Percentiles rank a stretch among this genome's conserved stretches.
phyloP scores from a whole-genome alignment of 176 grass and related monocot genomes.

The Tuctoria greenei region DNA sequence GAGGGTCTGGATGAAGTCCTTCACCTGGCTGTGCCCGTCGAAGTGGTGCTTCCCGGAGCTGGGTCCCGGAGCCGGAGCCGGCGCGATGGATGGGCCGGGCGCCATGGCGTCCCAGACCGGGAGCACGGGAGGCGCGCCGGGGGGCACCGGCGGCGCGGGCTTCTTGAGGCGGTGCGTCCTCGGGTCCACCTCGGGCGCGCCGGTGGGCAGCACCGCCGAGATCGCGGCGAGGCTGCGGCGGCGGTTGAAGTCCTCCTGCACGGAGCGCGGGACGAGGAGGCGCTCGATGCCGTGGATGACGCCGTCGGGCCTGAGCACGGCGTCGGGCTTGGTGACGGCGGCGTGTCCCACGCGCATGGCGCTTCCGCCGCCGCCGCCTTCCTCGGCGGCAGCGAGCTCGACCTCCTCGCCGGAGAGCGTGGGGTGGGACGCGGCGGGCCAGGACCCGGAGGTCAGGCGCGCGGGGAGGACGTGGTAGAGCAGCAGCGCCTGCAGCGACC shows the following conservation, averaged over 20 bases:
- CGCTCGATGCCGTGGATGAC: slow-evolving; percentile 93
- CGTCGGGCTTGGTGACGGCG: slow-evolving; percentile 61
- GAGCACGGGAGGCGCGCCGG: slow-evolving; percentile 62
- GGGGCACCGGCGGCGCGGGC: slow-evolving; percentile 51
- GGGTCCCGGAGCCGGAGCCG: slow-evolving; percentile 43
- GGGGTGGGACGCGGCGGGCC: slow-evolving; percentile 19
- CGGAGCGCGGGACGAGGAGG: slow-evolving; percentile 76
- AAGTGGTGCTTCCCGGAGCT: slow-evolving; percentile 65
- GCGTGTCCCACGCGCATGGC: slow-evolving; percentile 36
- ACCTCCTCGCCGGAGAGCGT: slow-evolving; percentile 71
- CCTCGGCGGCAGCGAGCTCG: slow-evolving; percentile 36
- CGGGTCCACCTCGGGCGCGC: slow-evolving; percentile 77
- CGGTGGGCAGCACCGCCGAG: slow-evolving; percentile 78
- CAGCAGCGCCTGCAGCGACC: slow-evolving; percentile 66
- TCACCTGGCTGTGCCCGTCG: slow-evolving; percentile 82
- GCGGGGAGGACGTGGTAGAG: slow-evolving; percentile 72
- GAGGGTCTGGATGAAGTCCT: slow-evolving; percentile 92
- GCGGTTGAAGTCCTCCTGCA: slow-evolving; percentile 93
- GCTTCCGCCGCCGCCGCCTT: too few species aligned
- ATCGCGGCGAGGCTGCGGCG: slow-evolving; percentile 78
- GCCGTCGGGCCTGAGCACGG: slow-evolving; percentile 57
- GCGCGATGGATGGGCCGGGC: slow-evolving; percentile 56
- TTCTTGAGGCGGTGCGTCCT: slow-evolving; percentile 90
- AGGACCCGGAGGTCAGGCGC: slow-evolving; percentile 31
- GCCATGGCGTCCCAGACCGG: slow-evolving; percentile 79